Evolutionary conservation across 1,139 yeast genomes (phyloP).

Genomic region (Diutina mesorugosa): DNA sequence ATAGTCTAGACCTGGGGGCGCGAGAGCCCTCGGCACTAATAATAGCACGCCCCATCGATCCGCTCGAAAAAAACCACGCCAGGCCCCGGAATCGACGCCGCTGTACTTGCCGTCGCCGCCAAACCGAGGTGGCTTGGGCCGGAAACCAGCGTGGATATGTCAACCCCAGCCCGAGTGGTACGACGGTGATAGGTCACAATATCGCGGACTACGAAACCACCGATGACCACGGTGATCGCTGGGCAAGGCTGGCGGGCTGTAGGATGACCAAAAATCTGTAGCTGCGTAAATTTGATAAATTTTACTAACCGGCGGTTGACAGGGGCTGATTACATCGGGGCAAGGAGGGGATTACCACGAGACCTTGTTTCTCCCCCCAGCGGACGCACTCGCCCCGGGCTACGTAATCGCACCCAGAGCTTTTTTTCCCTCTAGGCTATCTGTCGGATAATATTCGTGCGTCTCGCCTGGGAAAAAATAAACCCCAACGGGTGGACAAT

Average conservation of each 20-base stretch:
- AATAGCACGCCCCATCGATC: neutral
- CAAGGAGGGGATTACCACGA: neutral
- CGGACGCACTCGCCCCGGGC: neutral
- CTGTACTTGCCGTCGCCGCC: no score
- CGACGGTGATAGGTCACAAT: no score
- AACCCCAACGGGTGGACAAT: neutral
- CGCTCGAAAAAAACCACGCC: neutral
- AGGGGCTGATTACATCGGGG: neutral
- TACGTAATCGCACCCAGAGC: neutral
- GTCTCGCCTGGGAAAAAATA: neutral
- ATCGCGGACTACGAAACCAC: no score
- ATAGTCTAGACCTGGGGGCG: neutral
- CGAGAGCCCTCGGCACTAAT: neutral
- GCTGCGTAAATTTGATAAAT: no score
- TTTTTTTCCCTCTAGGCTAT: neutral
- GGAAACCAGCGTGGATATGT: no score
- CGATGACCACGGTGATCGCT: no score
- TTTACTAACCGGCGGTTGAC: neutral
- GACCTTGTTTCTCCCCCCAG: neutral
- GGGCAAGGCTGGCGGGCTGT: no score
- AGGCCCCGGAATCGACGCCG: no score
- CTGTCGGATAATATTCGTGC: neutral
- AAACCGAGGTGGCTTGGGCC: no score
- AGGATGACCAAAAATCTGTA: no score
- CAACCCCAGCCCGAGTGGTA: no score